Conservation (phyloP, 495 filamentous ascomycete species). For the Penicillium taxi region DNA sequence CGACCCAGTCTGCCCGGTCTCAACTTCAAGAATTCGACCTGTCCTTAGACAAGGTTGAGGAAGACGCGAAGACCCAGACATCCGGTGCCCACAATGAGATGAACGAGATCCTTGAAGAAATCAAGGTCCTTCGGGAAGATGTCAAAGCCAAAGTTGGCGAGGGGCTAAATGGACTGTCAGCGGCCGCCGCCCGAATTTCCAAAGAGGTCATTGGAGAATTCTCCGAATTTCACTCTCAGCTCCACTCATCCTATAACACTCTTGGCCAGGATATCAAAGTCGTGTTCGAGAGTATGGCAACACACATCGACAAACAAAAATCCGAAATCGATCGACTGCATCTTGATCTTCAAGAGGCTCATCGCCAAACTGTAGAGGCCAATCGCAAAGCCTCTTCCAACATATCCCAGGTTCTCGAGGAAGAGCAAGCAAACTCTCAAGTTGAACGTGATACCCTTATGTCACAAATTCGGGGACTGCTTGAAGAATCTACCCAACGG, state of each 20-base stretch:
- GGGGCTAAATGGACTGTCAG: conserved; percentile 75
- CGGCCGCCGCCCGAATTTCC: conserved; percentile 78
- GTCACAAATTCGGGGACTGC: conserved; percentile 62
- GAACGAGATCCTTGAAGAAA: conserved; percentile 85
- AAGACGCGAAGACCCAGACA: conserved; percentile 59
- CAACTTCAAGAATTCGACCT: conserved; percentile 60
- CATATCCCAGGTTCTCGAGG: conserved; percentile 63
- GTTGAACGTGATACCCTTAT: conserved; percentile 66
- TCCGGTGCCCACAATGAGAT: conserved; percentile 71
- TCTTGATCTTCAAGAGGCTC: conserved; percentile 59
- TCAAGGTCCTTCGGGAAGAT: conserved; percentile 76
- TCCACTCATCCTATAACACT: conserved; percentile 79
- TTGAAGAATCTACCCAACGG: conserved; percentile 63
- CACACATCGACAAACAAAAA: conserved; percentile 68
- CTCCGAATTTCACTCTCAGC: conserved; percentile 67
- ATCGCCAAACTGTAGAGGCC: conserved; percentile 54
- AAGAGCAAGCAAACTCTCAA: conserved; percentile 68
- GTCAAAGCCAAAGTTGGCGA: conserved; percentile 80
- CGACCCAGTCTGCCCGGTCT: conserved; percentile 55
- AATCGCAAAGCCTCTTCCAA: conserved; percentile 56
- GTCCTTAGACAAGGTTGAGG: conserved; percentile 56
- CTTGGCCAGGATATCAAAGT: conserved; percentile 82
- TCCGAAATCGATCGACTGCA: conserved; percentile 65
- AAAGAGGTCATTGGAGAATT: conserved; percentile 87
- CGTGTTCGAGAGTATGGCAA: conserved; percentile 72